Conservation (phyloP, 2,329 filamentous ascomycete genomes). For the Talaromyces verruculosus region DNA sequence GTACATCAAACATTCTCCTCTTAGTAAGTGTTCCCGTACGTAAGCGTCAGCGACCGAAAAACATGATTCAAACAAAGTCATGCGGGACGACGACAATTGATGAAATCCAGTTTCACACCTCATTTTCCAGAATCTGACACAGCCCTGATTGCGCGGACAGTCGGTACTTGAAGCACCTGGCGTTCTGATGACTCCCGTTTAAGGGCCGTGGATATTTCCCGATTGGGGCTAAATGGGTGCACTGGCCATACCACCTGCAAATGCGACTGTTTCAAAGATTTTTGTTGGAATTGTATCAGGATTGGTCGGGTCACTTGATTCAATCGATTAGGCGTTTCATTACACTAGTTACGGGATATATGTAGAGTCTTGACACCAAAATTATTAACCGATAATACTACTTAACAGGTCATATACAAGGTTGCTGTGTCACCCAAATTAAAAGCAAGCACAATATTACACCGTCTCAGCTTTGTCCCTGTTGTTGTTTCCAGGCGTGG, state of each 20-base stretch:
- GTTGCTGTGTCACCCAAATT: neutral
- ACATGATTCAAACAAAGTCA: neutral
- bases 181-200: neutral
- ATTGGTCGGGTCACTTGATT: neutral
- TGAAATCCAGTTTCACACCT: neutral
- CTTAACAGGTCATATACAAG: neutral
- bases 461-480: slow-evolving; percentile 19
- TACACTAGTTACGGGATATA: neutral
- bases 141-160: neutral
- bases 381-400: neutral
- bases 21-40: neutral
- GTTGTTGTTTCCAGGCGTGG: slow-evolving; percentile 77
- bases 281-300: neutral
- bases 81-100: neutral
- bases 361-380: neutral
- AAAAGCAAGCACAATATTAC: neutral
- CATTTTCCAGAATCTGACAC: neutral
- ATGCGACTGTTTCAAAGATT: slow-evolving; percentile 1
- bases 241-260: neutral
- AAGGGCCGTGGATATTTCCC: neutral
- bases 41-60: neutral
- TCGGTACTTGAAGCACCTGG: neutral
- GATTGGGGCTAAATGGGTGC: neutral
- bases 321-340: neutral
- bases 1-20: neutral